Evolutionary conservation across 2,329 filamentous ascomycete species (phyloP), one percentile per base, ranked within the genome.

Genomic region (Botrytis squamosa): DNA sequence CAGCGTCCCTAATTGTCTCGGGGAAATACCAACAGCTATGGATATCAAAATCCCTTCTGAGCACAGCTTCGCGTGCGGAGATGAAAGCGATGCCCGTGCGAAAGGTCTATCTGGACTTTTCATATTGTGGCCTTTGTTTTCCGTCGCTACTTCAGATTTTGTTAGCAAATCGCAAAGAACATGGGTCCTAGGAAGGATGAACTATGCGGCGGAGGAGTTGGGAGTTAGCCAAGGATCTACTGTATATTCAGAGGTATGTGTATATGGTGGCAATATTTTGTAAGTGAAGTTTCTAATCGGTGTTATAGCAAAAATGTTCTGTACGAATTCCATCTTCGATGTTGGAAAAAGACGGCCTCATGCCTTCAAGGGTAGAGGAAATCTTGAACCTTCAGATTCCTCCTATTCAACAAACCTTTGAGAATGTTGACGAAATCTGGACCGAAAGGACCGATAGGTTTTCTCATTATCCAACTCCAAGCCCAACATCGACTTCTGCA

Each of bases 1-100:
- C 1, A 88, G 86, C 10, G 85, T 90, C 29, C 89, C 89, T 3
- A 90, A 87, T 77, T 85, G 89, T 76, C 83, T 91, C 7, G 87
- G 88, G 84, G 84, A 73, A 82, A 83, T 74, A 83, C 80, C 70
- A 52, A 76, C 46, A 55, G 29, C 71, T 16, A 72, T 72, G 55
- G 63, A 69, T 49, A 60, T 10, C 40, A 55, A 57, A 57, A 70
- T 22, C 4, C 77, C 77, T 71, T 68, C 71, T 8, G 75, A 75
- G 40, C 89, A 87, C 77, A 84, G 82, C 3, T 88, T 86, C 76
- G 87, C 86, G 25, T 83, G 87, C 44, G 86, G 88, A 52, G 82
- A 85, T 57, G 81, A 81, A n/a, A 75, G 74, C 22, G 52, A 55
- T 6, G 60, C 62, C 1, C 63, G 38, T 16, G 75, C 76, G 25